Evolutionary conservation across 345 rosid species (phyloP), one percentile per base, ranked within the genome.

Genomic region (Bruguiera parviflora): DNA sequence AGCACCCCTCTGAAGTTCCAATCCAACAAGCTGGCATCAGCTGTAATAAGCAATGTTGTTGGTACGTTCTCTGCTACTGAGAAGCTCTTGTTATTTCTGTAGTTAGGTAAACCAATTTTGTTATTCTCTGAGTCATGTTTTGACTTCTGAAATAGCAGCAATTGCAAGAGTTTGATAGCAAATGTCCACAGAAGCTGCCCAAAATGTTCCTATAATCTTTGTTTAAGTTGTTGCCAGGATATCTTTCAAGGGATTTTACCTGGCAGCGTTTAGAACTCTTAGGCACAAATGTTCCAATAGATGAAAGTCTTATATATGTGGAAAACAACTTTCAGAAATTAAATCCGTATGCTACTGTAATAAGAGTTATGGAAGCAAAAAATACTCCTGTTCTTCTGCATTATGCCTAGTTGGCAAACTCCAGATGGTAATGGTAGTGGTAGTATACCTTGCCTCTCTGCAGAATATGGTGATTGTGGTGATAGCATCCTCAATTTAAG

Each of bases 181-280:
- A 89, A 86, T 82, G 80, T 83, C 67, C 94, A 83, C 62, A 83
- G 89, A 73, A 84, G 88, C 75, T 87, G 94, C 79, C 78, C 90
- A 25, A 87, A 68, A 37, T 89, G 96, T 71, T 87, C 89, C 24
- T 87, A 83, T 65, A 80, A 64, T 51, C 81, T 84, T 53, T 89
- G 92, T 80, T 78, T 86, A 78, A 83, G 84, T 53, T 86, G 91
- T 82, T 89, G 82, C 70, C 75, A 73, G 73, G 86, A 86, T 75
- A 75, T 72, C 37, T 61, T 74, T 71, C 82, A 80, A 55, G 85
- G 68, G 67, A 77, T 78, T 70, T 72, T 82, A 69, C 76, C 78
- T 63, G 79, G 73, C 46, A 86, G 81, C 43, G 55, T 68, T 68
- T 71, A 77, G 83, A 65, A 35, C 79, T 53, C 80, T 72, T 57